Percentiles rank a stretch among this genome's conserved stretches.
phyloP scores from a whole-genome alignment of 2,329 filamentous ascomycete genomes.

The Myriosclerotinia curreyana region DNA sequence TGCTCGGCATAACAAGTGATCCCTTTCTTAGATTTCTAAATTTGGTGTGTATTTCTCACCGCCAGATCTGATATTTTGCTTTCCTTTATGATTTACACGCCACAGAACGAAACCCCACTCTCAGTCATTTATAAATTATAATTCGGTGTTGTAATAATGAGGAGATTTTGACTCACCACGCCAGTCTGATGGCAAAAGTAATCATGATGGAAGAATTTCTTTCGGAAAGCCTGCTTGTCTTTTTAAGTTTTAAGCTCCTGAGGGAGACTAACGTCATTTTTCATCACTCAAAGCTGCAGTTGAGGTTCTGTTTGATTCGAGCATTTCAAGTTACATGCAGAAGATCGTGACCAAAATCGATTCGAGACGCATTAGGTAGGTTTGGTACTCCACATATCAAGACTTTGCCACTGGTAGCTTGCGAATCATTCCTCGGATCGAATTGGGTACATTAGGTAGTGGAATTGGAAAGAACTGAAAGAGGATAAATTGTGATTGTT shows the following conservation, averaged over 20 bases:
- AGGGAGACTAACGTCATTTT: conserved; percentile 10
- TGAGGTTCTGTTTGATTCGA: conserved; percentile 7
- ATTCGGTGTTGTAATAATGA: conserved; percentile 2
- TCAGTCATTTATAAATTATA: conserved; percentile 1
- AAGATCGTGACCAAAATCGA: conserved; percentile 21
- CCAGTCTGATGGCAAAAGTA: conserved; percentile 5
- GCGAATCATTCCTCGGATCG: conserved; percentile 12
- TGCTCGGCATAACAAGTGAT: not conserved
- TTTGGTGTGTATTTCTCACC: conserved; percentile 11
- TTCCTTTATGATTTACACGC: conserved; percentile 2
- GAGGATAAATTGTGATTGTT: conserved; percentile 13
- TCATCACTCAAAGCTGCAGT: conserved; percentile 2
- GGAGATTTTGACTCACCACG: conserved; percentile 17
- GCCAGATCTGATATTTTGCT: conserved; percentile 7
- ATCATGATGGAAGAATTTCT: not conserved
- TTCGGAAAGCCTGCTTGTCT: not conserved
- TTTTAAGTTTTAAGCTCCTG: not conserved
- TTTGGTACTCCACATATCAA: conserved; percentile 16
- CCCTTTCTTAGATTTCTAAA: conserved; percentile 4
- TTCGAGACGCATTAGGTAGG: conserved; percentile 14
- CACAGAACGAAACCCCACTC: conserved; percentile 17
- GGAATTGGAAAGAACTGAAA: conserved; percentile 14
- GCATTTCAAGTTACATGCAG: conserved; percentile 16
- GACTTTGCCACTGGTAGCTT: conserved; percentile 18
- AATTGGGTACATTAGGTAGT: not conserved